Base-by-base conservation (phyloP, 176 grass and related monocot genomes). In the Dendrocalamus sinicus region DNA sequence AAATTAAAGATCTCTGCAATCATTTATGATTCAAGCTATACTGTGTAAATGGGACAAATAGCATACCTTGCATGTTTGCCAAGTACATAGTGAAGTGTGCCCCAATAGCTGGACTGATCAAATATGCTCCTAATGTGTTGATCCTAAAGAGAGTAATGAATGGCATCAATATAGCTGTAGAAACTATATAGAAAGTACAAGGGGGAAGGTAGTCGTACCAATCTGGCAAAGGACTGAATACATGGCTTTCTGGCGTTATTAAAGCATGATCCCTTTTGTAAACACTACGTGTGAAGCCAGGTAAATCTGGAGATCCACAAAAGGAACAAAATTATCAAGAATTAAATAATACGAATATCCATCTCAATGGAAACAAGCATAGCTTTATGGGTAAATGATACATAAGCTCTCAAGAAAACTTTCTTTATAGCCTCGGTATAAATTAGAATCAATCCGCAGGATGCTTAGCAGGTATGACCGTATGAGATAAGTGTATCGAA, bases 241-340 rank as follows among this genome's bases (percentile, higher is more conserved):
- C 96, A 75, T 98, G 93, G 76, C 96, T 98, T 91, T 98, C 96
- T 52, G 96, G 93, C 72, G 93, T 94, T 91, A 98, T 85, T 83
- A 98, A 63, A 89, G 96, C 90, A 84, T 98, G 93, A 59, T 94
- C 91, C 72, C 86, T 91, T 84, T 86, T 90, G 85, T 89, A 94
- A 30, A 95, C 88, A 86, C 93, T 98, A 72, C 96, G 91, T 67
- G 93, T 98, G 73, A 98, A 95, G 84, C 96, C 96, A 85, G 96
- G 96, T 89, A 98, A 89, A 92, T 98, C 96, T 98, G 82, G 43
- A 73, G 28, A 85, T 81, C 44, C 81, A 72, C 30, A 65, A 87
- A 70, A 84, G n/a, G 20, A 79, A 26, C 16, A 85, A 61, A 53
- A 71, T 81, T 78, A 84, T 39, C 45, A 58, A 52, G 66, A 89